phyloP scores from a whole-genome alignment of 257 asterid species.

The Nemophila menziesii region DNA sequence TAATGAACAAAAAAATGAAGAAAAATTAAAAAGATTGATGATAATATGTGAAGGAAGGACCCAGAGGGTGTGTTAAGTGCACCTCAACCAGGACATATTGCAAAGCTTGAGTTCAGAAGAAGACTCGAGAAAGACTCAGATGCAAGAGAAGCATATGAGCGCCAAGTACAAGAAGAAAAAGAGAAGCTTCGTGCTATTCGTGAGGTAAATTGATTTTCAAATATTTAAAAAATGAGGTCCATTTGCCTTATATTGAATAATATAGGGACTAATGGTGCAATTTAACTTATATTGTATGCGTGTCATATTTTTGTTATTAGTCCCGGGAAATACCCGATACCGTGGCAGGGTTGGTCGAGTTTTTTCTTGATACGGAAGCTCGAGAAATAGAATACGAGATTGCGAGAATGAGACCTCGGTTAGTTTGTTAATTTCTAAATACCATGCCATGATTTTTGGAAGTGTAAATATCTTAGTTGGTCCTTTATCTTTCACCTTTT shows the following conservation, averaged over 20 bases:
- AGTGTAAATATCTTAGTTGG: too few species aligned
- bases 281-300: too few species aligned
- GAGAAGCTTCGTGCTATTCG: slow-evolving; percentile 52
- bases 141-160: slow-evolving; percentile 66
- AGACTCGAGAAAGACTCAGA: slow-evolving; percentile 58
- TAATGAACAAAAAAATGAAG: too few species aligned
- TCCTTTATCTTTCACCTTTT: too few species aligned
- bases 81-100: slow-evolving; percentile 56
- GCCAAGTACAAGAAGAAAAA: slow-evolving; percentile 61
- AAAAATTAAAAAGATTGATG: background rate
- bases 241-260: too few species aligned
- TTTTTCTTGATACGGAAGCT: slow-evolving; percentile 86
- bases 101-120: slow-evolving; percentile 50
- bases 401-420: slow-evolving; percentile 80
- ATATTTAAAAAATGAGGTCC: too few species aligned
- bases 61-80: slow-evolving; percentile 77
- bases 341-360: slow-evolving; percentile 57
- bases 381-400: slow-evolving; percentile 84
- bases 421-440: slow-evolving; percentile 11
- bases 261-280: too few species aligned
- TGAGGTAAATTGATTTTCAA: slow-evolving; percentile 27
- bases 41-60: slow-evolving; percentile 45
- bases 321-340: slow-evolving; percentile 62
- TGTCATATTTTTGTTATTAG: slow-evolving; percentile 17
- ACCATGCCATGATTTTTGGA: background rate